A percentile compares a stretch with the other conserved stretches of the same genome.
phyloP scores from a whole-genome alignment of 2,329 filamentous ascomycete genomes.

The Verticillium isaacii region DNA sequence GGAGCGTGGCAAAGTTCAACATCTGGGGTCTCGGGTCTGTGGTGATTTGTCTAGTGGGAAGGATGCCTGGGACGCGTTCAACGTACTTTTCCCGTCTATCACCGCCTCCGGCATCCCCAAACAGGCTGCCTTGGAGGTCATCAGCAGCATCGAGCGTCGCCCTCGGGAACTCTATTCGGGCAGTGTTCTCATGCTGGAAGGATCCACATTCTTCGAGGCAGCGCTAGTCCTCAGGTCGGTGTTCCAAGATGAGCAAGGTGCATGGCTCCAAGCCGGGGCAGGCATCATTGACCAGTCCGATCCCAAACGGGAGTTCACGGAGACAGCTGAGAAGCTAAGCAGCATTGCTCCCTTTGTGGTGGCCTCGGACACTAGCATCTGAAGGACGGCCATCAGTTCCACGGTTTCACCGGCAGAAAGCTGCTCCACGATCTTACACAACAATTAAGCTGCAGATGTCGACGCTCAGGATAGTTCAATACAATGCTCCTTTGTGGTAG shows the following conservation, averaged over 20 bases:
- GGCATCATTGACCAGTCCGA: constrained; percentile 11
- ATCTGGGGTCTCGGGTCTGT: constrained; percentile 14
- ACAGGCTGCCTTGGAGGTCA: constrained; percentile 6
- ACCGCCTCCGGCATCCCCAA: constrained; percentile 16
- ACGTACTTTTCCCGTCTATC: constrained; percentile 15
- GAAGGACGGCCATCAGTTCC: too few relatives aligned
- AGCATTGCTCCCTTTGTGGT: not conserved
- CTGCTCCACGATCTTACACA: too few relatives aligned
- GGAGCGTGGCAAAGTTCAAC: constrained; percentile 12
- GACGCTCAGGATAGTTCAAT: too few relatives aligned
- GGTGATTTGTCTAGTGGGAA: constrained; percentile 5
- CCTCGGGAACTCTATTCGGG: constrained; percentile 15
- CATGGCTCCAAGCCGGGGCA: constrained; percentile 12
- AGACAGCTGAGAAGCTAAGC: constrained; percentile 12
- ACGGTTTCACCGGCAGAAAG: too few relatives aligned
- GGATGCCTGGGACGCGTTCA: constrained; percentile 14
- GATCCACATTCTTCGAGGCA: constrained; percentile 8
- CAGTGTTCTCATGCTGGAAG: constrained; percentile 10
- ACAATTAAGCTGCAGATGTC: too few relatives aligned
- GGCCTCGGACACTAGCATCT: not conserved
- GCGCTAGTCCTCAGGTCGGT: constrained; percentile 5
- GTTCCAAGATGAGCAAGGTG: not conserved
- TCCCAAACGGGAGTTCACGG: constrained; percentile 12
- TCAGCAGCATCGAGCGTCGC: constrained; percentile 8
- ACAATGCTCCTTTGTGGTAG: too few relatives aligned